Percentiles rank a stretch among this genome's conserved stretches.
Conservation (phyloP, 352 stramenopile genomes). For the Globisporangium uncinulatum region DNA sequence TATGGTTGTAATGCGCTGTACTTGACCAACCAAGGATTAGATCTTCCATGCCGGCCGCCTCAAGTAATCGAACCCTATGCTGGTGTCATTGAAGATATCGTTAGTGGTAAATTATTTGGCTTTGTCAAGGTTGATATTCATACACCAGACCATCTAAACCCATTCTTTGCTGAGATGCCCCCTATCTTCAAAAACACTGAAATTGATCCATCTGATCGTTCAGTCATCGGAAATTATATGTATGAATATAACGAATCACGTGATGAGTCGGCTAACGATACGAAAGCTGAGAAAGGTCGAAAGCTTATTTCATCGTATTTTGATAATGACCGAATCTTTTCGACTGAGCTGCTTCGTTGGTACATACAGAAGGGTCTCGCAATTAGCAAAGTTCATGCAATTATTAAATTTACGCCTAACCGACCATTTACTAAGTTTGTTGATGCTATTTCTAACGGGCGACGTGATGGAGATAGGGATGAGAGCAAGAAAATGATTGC, state of each 20-base stretch:
- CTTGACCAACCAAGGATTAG: constrained; percentile 21
- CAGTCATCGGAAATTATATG: constrained; percentile 29
- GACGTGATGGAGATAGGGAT: constrained; percentile 12
- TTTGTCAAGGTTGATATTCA: constrained; percentile 35
- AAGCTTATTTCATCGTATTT: constrained; percentile 34
- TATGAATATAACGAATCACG: constrained; percentile 12
- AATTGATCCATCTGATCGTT: constrained; percentile 15
- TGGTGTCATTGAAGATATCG: constrained; percentile 26
- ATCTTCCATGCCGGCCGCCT: constrained; percentile 24
- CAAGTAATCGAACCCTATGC: constrained; percentile 19
- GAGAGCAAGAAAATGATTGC: no score
- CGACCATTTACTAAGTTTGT: constrained; percentile 15
- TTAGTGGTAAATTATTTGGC: constrained; percentile 25
- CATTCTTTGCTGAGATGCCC: constrained; percentile 30
- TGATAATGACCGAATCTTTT: constrained; percentile 29
- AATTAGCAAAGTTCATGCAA: constrained; percentile 16
- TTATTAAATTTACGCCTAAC: constrained; percentile 18
- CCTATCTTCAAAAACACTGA: constrained; percentile 31
- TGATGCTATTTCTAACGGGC: constrained; percentile 17
- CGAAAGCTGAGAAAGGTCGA: not conserved
- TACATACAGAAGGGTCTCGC: constrained; percentile 25
- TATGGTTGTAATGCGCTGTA: constrained; percentile 24
- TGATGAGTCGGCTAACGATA: not conserved
- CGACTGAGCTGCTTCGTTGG: constrained; percentile 29
- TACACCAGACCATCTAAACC: constrained; percentile 23